These are phyloP conservation scores for Patellaria atrata DNA, from an alignment of 495 filamentous ascomycete genomes.

Conservation along the genomic window DNA sequence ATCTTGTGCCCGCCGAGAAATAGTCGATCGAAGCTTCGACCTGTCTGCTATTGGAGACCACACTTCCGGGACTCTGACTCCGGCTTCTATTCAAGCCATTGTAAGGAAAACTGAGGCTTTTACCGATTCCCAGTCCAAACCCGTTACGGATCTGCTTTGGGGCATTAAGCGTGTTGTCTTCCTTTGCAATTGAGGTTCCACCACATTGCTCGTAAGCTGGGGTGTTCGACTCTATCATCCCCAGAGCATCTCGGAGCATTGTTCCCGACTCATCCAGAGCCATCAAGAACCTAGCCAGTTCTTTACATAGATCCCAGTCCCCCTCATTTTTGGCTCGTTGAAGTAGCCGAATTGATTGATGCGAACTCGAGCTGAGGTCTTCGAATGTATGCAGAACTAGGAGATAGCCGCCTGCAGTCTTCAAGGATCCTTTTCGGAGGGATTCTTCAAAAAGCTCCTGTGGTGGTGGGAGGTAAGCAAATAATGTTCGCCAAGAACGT, in stretches of 20 bases:
- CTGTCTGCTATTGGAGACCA: conserved; percentile 3
- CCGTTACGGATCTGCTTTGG: conserved; percentile 4
- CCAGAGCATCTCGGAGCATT: conserved; percentile 65
- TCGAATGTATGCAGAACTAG: conserved; percentile 92
- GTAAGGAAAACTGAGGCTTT: too few relatives aligned
- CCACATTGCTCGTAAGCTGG: conserved; percentile 26
- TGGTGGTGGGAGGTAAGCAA: conserved; percentile 75
- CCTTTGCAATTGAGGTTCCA: neutral
- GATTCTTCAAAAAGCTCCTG: conserved; percentile 87
- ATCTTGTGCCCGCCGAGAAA: too few relatives aligned
- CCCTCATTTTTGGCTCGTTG: conserved; percentile 65
- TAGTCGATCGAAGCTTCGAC: too few relatives aligned
- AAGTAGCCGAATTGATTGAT: conserved; percentile 66
- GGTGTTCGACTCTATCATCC: conserved; percentile 46
- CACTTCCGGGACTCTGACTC: too few relatives aligned
- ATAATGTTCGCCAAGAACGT: conserved; percentile 86
- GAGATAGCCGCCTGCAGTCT: conserved; percentile 91
- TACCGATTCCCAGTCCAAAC: conserved; percentile 4
- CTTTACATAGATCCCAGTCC: conserved; percentile 96
- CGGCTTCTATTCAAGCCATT: too few relatives aligned
- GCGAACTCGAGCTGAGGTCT: conserved; percentile 54
- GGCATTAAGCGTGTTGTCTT: conserved; percentile 2
- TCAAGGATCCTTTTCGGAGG: conserved; percentile 65
- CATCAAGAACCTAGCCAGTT: conserved; percentile 82
- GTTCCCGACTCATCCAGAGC: conserved; percentile 79